Conservation (phyloP, 169 alveolate genomes). For the Eimeria mitis region DNA sequence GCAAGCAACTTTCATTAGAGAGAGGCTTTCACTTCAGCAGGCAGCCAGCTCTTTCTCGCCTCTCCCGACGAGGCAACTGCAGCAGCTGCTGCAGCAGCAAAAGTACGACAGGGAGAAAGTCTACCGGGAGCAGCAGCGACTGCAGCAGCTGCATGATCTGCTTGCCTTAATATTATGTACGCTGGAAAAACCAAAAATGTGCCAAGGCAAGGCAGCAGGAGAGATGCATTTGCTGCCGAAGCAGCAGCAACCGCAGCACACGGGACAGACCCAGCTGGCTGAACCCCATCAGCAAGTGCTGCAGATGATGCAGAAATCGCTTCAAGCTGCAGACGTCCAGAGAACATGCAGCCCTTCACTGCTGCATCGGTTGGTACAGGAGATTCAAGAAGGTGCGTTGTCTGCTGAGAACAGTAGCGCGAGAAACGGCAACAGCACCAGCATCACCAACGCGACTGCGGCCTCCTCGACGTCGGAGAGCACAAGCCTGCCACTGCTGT, state of each 20-base stretch:
- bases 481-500: background rate
- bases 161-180: background rate
- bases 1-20: conserved; percentile 26
- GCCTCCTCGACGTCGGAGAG: background rate
- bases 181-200: background rate
- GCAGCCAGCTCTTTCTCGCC: conserved; percentile 13
- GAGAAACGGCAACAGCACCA: conserved; percentile 1
- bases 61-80: conserved; percentile 7
- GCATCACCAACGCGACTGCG: background rate
- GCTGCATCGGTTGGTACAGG: conserved; percentile 40
- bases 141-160: conserved; percentile 26
- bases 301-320: conserved; percentile 22
- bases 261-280: background rate
- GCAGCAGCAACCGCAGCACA: conserved; percentile 1
- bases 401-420: conserved; percentile 5
- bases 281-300: conserved; percentile 36
- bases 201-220: background rate
- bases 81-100: conserved; percentile 65
- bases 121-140: conserved; percentile 32
- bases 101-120: background rate
- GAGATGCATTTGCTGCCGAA: background rate
- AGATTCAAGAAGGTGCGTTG: conserved; percentile 45
- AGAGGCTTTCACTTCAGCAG: conserved; percentile 15
- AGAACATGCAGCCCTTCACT: background rate
- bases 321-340: conserved; percentile 48